Percentiles rank a stretch among this genome's conserved stretches.
Evolutionary conservation across 805 yeast genomes (phyloP).

Genomic region (Suhomyces pyralidae): DNA sequence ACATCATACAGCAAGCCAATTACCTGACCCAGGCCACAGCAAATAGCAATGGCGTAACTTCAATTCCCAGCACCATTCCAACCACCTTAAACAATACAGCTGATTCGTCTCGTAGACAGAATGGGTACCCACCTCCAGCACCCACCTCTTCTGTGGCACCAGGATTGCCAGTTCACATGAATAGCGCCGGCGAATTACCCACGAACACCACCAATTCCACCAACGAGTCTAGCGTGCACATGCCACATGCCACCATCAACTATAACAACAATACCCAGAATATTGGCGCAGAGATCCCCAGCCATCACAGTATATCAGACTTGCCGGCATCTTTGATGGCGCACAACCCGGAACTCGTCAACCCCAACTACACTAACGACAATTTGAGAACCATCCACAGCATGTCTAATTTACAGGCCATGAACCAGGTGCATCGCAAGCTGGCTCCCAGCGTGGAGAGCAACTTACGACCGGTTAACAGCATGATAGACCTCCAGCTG

Average conservation of each 20-base stretch:
- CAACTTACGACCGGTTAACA: slow-evolving; percentile 25
- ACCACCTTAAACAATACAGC: slow-evolving; percentile 27
- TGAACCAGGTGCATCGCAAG: slow-evolving; percentile 11
- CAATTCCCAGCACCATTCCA: slow-evolving; percentile 40
- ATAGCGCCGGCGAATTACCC: not conserved
- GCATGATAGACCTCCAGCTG: slow-evolving; percentile 32
- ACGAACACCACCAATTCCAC: slow-evolving; percentile 4
- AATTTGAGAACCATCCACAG: slow-evolving; percentile 25
- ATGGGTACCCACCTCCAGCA: slow-evolving; percentile 2
- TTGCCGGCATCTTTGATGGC: slow-evolving; percentile 17
- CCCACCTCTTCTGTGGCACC: slow-evolving; percentile 2
- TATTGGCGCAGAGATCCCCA: slow-evolving; percentile 5
- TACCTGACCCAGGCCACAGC: slow-evolving; percentile 26
- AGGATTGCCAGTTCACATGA: slow-evolving; percentile 1
- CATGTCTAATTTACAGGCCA: slow-evolving; percentile 24
- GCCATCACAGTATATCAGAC: slow-evolving; percentile 26
- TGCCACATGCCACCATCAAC: not conserved
- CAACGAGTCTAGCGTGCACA: slow-evolving; percentile 2
- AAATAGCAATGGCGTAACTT: slow-evolving; percentile 18
- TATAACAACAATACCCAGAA: not conserved
- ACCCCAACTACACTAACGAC: slow-evolving; percentile 5
- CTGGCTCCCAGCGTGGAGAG: slow-evolving; percentile 8
- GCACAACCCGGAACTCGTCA: not conserved
- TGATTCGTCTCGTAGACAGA: not conserved
- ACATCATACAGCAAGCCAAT: slow-evolving; percentile 36